Conservation (phyloP, 108 stramenopile genomes). For the Epithemia pelagica region DNA sequence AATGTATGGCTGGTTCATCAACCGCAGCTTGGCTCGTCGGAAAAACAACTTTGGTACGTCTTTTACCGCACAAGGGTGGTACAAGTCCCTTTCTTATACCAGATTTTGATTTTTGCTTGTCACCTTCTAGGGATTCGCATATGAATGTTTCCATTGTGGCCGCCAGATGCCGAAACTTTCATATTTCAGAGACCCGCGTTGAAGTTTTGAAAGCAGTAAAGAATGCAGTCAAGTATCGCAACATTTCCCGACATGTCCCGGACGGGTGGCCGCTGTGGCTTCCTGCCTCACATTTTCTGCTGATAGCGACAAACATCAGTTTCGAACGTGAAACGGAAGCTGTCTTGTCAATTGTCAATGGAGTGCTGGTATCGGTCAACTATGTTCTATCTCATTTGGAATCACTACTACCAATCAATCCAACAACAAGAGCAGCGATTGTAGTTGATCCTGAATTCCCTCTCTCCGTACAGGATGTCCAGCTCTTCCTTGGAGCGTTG, state of each 20-base stretch:
- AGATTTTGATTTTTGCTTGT: too few species aligned
- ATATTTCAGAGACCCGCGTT: too few species aligned
- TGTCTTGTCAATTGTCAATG: constrained; percentile 20
- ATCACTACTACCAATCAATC: constrained; percentile 9
- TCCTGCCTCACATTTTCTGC: constrained; percentile 43
- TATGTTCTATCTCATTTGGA: constrained; percentile 12
- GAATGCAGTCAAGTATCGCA: too few species aligned
- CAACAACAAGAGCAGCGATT: constrained; percentile 10
- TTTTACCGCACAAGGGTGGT: not conserved
- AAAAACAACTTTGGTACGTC: not conserved
- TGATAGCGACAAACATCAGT: constrained; percentile 45
- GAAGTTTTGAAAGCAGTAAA: too few species aligned
- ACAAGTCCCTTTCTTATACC: too few species aligned
- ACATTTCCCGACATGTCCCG: not conserved
- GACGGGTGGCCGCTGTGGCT: constrained; percentile 2
- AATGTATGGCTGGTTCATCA: not conserved
- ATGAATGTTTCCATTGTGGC: not conserved
- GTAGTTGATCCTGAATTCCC: constrained; percentile 18
- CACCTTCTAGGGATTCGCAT: not conserved
- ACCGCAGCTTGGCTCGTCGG: not conserved
- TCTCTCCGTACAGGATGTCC: constrained; percentile 36
- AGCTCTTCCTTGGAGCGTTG: constrained; percentile 39
- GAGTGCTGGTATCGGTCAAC: constrained; percentile 19
- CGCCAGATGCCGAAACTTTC: not conserved
- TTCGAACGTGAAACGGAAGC: constrained; percentile 15